phyloP scores from a whole-genome alignment of 2,329 filamentous ascomycete species.

The Alternaria conjuncta region DNA sequence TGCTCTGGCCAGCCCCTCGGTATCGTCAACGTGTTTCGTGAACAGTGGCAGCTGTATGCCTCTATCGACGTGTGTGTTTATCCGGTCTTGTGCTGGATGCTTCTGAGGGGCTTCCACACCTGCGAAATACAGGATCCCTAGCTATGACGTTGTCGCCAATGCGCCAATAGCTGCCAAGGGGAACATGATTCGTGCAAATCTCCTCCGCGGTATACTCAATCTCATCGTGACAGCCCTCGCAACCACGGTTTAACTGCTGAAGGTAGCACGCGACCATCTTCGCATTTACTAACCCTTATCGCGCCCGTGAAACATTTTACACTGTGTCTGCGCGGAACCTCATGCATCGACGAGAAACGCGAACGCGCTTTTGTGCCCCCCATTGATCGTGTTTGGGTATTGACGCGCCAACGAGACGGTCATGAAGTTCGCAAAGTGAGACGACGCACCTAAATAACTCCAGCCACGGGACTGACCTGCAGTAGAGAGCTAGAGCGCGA shows the following conservation, averaged over 20 bases:
- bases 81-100: not conserved
- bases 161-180: slow-evolving; percentile 10
- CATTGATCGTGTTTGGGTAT: not conserved
- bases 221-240: slow-evolving; percentile 2
- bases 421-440: slow-evolving; percentile 69
- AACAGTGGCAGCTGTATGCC: not conserved
- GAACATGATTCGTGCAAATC: slow-evolving; percentile 15
- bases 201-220: not conserved
- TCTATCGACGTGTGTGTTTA: not conserved
- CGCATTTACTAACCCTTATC: not conserved
- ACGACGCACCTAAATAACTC: slow-evolving; percentile 23
- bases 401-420: slow-evolving; percentile 16
- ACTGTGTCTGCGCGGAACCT: not conserved
- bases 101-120: not conserved
- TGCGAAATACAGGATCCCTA: not conserved
- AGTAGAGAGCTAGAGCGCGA: slow-evolving; percentile 79
- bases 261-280: not conserved
- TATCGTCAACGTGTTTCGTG: not conserved
- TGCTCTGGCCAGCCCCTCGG: not conserved
- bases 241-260: not conserved
- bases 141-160: slow-evolving; percentile 14
- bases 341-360: not conserved
- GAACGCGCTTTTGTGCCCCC: not conserved
- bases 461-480: slow-evolving; percentile 7
- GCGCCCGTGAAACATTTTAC: not conserved